Evolutionary conservation across 495 filamentous ascomycete species (phyloP).

Genomic region (Trichoderma reesei): DNA sequence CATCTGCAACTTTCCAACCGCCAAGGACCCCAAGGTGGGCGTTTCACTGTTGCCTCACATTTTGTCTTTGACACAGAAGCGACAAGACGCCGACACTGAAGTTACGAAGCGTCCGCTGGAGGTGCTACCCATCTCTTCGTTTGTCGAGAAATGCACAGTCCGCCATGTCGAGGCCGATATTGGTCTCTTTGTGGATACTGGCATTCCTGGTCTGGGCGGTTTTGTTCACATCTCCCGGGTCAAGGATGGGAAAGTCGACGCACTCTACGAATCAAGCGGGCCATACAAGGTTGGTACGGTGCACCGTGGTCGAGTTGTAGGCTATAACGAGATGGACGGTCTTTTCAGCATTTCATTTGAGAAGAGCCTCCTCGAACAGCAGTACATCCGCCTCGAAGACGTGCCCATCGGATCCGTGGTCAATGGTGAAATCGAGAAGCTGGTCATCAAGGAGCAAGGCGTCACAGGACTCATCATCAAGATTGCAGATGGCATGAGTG

Average conservation of each 20-base stretch:
- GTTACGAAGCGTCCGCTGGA: slow-evolving; percentile 26
- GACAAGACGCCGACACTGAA: slow-evolving; percentile 18
- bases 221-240: slow-evolving; percentile 92
- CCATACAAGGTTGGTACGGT: slow-evolving; percentile 64
- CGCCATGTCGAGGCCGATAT: slow-evolving; percentile 63
- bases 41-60: slow-evolving; percentile 81
- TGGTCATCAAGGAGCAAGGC: slow-evolving; percentile 62
- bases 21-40: slow-evolving; percentile 72
- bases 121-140: slow-evolving; percentile 59
- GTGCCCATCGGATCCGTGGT: slow-evolving; percentile 71
- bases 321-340: slow-evolving; percentile 79
- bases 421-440: slow-evolving; percentile 73
- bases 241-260: slow-evolving; percentile 77
- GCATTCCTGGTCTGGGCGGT: slow-evolving; percentile 60
- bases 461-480: slow-evolving; percentile 72
- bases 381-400: slow-evolving; percentile 84
- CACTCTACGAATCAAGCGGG: slow-evolving; percentile 62
- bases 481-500: slow-evolving; percentile 75
- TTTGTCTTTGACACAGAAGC: slow-evolving; percentile 50
- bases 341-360: slow-evolving; percentile 80
- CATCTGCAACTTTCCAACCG: slow-evolving; percentile 69
- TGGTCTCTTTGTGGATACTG: slow-evolving; percentile 75
- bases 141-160: slow-evolving; percentile 66
- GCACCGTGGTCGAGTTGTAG: slow-evolving; percentile 73
- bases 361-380: slow-evolving; percentile 69